A percentile compares a stretch with the other conserved stretches of the same genome.
These are phyloP conservation scores for Cadophora gregata DNA, from an alignment of 2,329 filamentous ascomycete genomes.

Conservation along the genomic window DNA sequence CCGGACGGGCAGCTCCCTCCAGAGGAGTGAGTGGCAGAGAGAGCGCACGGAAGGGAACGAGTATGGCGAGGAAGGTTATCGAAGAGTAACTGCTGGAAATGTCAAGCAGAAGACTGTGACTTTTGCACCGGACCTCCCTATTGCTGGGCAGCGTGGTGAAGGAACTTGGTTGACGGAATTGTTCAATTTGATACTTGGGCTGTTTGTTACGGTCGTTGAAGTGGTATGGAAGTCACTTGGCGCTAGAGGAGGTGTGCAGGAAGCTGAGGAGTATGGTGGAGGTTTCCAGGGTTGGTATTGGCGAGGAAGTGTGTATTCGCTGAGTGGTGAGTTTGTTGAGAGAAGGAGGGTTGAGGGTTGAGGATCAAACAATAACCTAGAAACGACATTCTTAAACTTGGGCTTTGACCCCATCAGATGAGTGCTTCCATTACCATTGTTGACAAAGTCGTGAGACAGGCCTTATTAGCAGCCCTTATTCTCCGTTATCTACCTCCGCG, in stretches of 20 bases:
- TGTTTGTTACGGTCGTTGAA: constrained; percentile 23
- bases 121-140: constrained; percentile 3
- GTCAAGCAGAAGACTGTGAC: constrained; percentile 17
- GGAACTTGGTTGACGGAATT: neutral
- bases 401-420: too few species aligned
- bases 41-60: constrained; percentile 19
- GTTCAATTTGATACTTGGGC: constrained; percentile 12
- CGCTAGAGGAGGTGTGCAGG: constrained; percentile 27
- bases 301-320: constrained; percentile 28
- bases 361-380: neutral
- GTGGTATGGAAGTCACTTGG: constrained; percentile 29
- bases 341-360: neutral
- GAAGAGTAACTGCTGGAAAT: constrained; percentile 13
- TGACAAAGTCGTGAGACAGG: too few species aligned
- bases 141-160: neutral
- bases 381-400: too few species aligned
- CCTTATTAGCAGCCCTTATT: too few species aligned
- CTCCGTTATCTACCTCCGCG: too few species aligned
- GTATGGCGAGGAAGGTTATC: constrained; percentile 21
- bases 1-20: constrained; percentile 18
- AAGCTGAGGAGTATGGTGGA: constrained; percentile 26
- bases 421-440: too few species aligned
- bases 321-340: neutral
- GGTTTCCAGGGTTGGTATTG: constrained; percentile 31
- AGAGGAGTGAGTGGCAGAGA: constrained; percentile 23